Conservation (phyloP, 768 basidiomycete genomes). For the Boletales sp. region DNA sequence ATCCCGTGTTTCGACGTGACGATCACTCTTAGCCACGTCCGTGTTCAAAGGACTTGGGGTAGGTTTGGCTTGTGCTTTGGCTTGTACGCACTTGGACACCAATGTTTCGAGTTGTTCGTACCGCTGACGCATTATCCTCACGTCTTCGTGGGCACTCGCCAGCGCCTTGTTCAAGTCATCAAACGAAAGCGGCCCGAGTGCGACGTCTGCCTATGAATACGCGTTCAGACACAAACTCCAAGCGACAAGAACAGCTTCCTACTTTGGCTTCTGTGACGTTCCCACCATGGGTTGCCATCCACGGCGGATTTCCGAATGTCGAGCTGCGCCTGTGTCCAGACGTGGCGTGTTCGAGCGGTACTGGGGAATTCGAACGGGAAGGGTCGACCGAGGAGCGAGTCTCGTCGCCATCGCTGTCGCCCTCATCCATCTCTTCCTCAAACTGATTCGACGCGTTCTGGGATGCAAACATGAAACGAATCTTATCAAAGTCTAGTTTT, state of each 20-base stretch:
- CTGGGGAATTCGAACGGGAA: conserved; percentile 15
- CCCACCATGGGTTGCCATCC: conserved; percentile 6
- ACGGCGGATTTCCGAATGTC: conserved; percentile 21
- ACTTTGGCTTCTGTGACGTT: conserved; percentile 6
- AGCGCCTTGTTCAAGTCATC: conserved; percentile 25
- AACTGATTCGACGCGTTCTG: conserved; percentile 7
- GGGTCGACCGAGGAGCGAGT: not conserved
- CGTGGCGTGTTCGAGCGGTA: not conserved
- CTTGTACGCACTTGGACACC: conserved; percentile 14
- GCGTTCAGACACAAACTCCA: conserved; percentile 2
- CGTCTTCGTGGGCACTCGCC: conserved; percentile 20
- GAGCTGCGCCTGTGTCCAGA: conserved; percentile 20
- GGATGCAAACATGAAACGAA: conserved; percentile 24
- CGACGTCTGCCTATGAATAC: conserved; percentile 3
- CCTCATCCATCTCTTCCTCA: conserved; percentile 5
- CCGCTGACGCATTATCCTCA: conserved; percentile 20
- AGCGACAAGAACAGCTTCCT: not conserved
- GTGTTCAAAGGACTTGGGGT: not conserved
- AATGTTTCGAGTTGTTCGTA: conserved; percentile 23
- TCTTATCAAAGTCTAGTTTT: conserved; percentile 30
- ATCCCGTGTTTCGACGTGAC: not conserved
- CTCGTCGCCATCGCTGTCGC: conserved; percentile 18
- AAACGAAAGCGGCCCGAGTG: conserved; percentile 18
- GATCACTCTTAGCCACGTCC: not conserved
- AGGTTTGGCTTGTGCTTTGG: not conserved